These are phyloP conservation scores for Trebouxia sp. DNA, from an alignment of 139 green algal genomes.

Conservation along the genomic window DNA sequence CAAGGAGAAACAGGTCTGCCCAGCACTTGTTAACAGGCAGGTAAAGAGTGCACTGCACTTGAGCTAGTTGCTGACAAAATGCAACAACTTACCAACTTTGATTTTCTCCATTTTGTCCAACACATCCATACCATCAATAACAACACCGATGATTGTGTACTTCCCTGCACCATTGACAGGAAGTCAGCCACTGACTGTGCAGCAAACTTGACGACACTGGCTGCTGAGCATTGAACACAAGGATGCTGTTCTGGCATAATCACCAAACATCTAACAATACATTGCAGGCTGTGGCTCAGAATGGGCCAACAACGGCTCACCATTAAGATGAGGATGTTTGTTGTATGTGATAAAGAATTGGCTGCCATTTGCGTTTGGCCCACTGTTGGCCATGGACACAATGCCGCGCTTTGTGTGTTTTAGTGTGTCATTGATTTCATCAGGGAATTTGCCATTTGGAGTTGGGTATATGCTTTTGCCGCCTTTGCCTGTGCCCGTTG, in stretches of 20 bases:
- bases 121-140: conserved; percentile 95
- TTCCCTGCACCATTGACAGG: conserved; percentile 47
- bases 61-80: background rate
- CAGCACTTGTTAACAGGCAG: background rate
- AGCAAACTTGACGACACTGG: no score
- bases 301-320: conserved; percentile 44
- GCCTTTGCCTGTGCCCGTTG: conserved; percentile 88
- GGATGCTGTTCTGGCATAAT: background rate
- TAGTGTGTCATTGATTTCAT: conserved; percentile 89
- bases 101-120: conserved; percentile 97
- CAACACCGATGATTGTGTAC: conserved; percentile 86
- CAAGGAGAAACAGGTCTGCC: background rate
- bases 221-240: background rate
- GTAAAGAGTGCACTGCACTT: background rate
- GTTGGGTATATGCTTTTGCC: conserved; percentile 88
- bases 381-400: conserved; percentile 97
- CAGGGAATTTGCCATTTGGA: conserved; percentile 88
- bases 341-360: conserved; percentile 99
- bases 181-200: background rate
- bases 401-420: conserved; percentile 91
- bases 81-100: conserved; percentile 24
- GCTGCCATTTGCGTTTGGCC: conserved; percentile 89
- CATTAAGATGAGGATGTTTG: conserved; percentile 91
- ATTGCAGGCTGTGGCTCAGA: background rate
- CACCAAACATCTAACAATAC: background rate